Evolutionary conservation across 2,329 filamentous ascomycete genomes (phyloP).

Genomic region (Fusarium falciforme): DNA sequence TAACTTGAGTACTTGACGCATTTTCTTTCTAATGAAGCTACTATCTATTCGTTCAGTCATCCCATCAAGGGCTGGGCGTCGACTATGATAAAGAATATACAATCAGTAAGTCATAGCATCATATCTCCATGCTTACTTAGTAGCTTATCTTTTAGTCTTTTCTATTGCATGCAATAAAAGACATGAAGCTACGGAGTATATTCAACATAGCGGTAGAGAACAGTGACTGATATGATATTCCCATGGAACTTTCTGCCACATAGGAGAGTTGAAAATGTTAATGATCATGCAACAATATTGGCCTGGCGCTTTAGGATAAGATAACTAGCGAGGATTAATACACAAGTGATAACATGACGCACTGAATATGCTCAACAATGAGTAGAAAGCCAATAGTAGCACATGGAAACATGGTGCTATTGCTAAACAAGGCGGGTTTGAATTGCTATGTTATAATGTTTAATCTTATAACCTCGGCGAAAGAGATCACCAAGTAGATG

Average conservation of each 20-base stretch:
- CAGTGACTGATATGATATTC: neutral
- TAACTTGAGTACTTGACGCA: neutral
- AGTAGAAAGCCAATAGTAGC: neutral
- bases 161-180: too few relatives aligned
- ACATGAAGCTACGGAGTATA: neutral
- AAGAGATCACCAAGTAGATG: neutral
- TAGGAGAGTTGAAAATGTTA: too few relatives aligned
- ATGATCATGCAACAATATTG: neutral
- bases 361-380: neutral
- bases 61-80: too few relatives aligned
- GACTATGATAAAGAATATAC: too few relatives aligned
- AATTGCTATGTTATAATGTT: neutral
- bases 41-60: too few relatives aligned
- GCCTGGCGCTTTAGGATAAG: neutral
- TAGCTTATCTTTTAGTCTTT: too few relatives aligned
- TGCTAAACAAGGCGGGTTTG: neutral
- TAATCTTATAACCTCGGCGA: neutral
- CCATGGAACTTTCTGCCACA: neutral
- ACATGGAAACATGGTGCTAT: neutral
- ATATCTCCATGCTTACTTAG: too few relatives aligned
- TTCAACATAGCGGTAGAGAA: neutral
- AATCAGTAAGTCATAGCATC: too few relatives aligned
- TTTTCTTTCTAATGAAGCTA: neutral
- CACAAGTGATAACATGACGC: neutral
- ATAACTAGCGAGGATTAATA: neutral